phyloP scores from a whole-genome alignment of 441 rosid genomes.

The Kokia cookei region DNA sequence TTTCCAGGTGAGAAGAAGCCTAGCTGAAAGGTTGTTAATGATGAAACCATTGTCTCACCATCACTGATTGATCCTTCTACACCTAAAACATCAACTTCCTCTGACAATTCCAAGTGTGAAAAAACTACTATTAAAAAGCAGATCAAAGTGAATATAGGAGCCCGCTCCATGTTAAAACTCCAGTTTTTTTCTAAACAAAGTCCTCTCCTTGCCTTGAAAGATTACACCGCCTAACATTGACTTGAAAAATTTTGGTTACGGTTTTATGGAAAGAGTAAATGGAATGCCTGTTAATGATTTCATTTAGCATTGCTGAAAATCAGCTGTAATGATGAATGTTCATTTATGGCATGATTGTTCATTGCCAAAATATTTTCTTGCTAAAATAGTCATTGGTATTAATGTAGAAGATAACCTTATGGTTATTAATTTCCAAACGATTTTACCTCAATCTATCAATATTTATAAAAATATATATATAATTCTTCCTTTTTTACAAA shows the following conservation, averaged over 20 bases:
- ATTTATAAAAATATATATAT: too few species aligned
- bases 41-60: slow-evolving; percentile 9
- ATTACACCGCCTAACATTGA: background rate
- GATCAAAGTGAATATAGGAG: background rate
- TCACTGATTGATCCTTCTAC: background rate
- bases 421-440: too few species aligned
- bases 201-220: background rate
- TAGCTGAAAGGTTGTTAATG: slow-evolving; percentile 16
- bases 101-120: background rate
- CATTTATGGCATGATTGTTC: too few species aligned
- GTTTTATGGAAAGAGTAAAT: background rate
- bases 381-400: too few species aligned
- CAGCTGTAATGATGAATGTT: too few species aligned
- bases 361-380: too few species aligned
- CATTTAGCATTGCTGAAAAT: background rate
- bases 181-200: background rate
- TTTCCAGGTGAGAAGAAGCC: slow-evolving; percentile 31
- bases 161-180: background rate
- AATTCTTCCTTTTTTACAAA: too few species aligned
- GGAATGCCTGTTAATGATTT: background rate
- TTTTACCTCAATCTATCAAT: too few species aligned
- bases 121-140: background rate
- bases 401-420: too few species aligned
- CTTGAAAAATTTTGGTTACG: background rate
- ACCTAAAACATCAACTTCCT: background rate